Base-by-base conservation (phyloP, 2,329 filamentous ascomycete genomes). In the Aspergillus hiratsukae region DNA sequence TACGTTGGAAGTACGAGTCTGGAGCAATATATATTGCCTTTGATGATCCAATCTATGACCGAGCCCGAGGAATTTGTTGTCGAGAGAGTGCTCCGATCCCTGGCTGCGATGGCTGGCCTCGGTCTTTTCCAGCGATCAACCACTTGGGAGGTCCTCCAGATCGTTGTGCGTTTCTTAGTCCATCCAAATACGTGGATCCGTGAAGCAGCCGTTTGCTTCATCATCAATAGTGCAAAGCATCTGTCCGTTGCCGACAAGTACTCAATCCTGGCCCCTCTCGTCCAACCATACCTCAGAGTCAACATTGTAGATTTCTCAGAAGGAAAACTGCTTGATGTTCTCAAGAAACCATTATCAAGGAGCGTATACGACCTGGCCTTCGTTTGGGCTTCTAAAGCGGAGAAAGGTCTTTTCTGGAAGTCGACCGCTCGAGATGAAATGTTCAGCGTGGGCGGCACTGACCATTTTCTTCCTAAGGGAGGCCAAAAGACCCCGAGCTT, bases 101-200 rank as follows among this genome's bases (percentile, higher is more conserved):
- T 99, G 49, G 90, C 91, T 2, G 88, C 90, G 58, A 90, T 99
- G 78, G 91, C 93, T 8, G 87, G 89, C 53, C 80, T 99, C 21
- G 95, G 94, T 0, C 79, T 99, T 0, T 84, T 99, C 49, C 93
- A 95, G 52, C 84, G 91, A 66, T 82, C 87, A 5, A 93, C 90
- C 58, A 87, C 87, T 1, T 96, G 91, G 87, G 91, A 97, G 69
- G 78, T 99, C 41, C 85, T 96, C 23, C 88, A 95, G 59, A 86
- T 93, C 41, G 84, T 93, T 14, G 87, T 84, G 6, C 85, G 91
- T 3, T 96, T 97, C 66, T 87, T 92, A 11, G 87, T 96, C 79
- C 94, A 99, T 69, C 94, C 94, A 0, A 97, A 96, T 64, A 79
- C 90, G 8, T 99, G 94, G 93, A 92, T 99, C 53, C 85, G 93